Base-by-base conservation (phyloP, 2,329 filamentous ascomycete species). In the Ceratocystis cacaofunesta region DNA sequence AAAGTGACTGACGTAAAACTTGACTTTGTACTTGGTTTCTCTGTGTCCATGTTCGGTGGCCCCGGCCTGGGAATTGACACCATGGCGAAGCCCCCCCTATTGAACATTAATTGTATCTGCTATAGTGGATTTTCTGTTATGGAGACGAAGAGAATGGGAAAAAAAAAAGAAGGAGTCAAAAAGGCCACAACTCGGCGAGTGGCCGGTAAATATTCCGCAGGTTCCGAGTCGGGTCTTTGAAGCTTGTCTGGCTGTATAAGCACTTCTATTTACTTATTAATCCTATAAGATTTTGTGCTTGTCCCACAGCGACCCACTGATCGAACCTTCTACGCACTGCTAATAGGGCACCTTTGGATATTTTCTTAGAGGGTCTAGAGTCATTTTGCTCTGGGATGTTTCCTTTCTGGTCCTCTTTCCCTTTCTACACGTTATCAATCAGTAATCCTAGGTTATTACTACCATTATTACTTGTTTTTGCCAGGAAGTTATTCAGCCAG, bases 21-120 rank as follows among this genome's bases (percentile, higher is more conserved):
- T 28, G 48, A 6, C 25, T 8, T 58, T 58, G 12, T 58, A 32
- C 17, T 58, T 58, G 28, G n/a, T 58, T 25, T 58, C 28, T 58
- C 55, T 58, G 55, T 36, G 55, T 36, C 55, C 55, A 32, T 58
- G 55, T 58, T 58, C 55, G 55, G 55, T 58, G 28, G 55, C 28
- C 55, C 55, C 55, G 55, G 30, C 15, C 55, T 30, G 25, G 28
- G 55, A 58, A 58, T 15, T 58, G 55, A 36, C 55, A 36, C 17
- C 6, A 52, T 25, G 22, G 48, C 48, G 48, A 25, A 52, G 22
- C 19, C 22, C 48, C 48, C 48, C 46, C n/a, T 52, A 5, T 22
- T 22, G 8, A 10, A 1, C n/a, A 10, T 10, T 22, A 52, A 19
- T 52, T 48, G 17, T 48, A 8, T 48, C 3, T 48, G 8, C 25